Conservation (phyloP, 305 asterid genomes). For the Fraxinus latifolia region DNA sequence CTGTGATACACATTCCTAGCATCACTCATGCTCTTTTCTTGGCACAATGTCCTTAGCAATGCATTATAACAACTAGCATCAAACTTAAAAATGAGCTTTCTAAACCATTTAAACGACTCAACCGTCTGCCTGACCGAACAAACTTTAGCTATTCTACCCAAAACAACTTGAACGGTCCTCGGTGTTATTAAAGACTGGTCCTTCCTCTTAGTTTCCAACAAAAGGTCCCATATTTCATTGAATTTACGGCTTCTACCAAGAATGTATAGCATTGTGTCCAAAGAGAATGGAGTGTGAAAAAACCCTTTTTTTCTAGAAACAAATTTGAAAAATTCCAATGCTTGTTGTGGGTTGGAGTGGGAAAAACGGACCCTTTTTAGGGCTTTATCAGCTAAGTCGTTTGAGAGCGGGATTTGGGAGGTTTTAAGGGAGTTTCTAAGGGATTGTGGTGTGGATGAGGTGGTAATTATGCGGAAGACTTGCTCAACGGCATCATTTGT, state of each 20-base stretch:
- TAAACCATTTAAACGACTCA: conserved; percentile 58
- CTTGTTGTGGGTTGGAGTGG: conserved; percentile 70
- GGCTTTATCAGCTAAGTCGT: conserved; percentile 56
- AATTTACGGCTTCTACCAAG: conserved; percentile 74
- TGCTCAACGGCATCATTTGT: conserved; percentile 47
- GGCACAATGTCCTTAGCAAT: conserved; percentile 66
- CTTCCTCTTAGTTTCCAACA: conserved; percentile 56
- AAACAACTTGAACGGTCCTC: conserved; percentile 71
- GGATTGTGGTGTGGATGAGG: conserved; percentile 47
- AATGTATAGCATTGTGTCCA: conserved; percentile 70
- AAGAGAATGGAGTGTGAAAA: conserved; percentile 57
- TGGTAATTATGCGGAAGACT: conserved; percentile 52
- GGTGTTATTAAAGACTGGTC: conserved; percentile 66
- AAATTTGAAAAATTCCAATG: conserved; percentile 58
- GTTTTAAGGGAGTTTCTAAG: conserved; percentile 46
- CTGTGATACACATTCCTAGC: conserved; percentile 77
- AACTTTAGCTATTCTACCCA: conserved; percentile 77
- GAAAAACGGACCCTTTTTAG: conserved; percentile 81
- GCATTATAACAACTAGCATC: conserved; percentile 71
- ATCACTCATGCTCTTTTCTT: conserved; percentile 84
- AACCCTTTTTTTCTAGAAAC: conserved; percentile 47
- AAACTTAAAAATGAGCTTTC: conserved; percentile 48
- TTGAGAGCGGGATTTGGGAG: conserved; percentile 52
- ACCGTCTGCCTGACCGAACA: conserved; percentile 81
- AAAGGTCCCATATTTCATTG: conserved; percentile 60